Base-by-base conservation (phyloP, 768 basidiomycete genomes). In the Scleroderma citrinum region DNA sequence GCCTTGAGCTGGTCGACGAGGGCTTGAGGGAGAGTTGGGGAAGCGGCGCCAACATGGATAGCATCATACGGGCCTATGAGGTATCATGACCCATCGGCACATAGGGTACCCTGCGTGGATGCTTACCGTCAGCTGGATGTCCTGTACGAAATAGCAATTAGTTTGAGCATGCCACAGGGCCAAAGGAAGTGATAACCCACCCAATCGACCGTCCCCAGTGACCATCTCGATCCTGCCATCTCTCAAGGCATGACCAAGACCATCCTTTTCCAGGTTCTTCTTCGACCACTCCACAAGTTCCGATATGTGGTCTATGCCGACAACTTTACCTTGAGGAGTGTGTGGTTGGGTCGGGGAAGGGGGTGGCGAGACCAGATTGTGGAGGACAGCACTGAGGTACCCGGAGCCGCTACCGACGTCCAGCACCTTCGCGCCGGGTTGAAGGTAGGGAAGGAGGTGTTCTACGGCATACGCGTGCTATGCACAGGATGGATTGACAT, bases 31-130 rank as follows among this genome's bases (percentile, higher is more conserved):
- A 92, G 67, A 0, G 60, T 73, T 0, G 89, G 85, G 0, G 94
- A 83, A 0, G 95, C 94, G 0, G 95, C 95, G 3, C 95, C 95
- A 32, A 97, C 94, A 56, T 98, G 94, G 44, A 97, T 96, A 0
- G 81, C 85, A 52, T 91, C 78, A 60, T 83, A 92, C 0, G 86
- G 87, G 3, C 75, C 83, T 80, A 51, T 40, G 20, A 16, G 24
- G 47, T n/a, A 30, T 29, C 12, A 24, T 19, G 16, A 26, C 38
- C 7, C 12, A 7, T 23, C 2, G 26, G 31, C 24, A 10, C 11
- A 20, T 14, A n/a, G 8, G 29, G 21, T 24, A 20, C 6, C 34
- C 12, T 14, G 12, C 26, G 8, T 29, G 7, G 29, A 12, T 13
- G 51, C 69, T 48, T 26, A 70, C 75, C 72, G 19, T 51, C 63